A percentile compares a stretch with the other conserved stretches of the same genome.
These are phyloP conservation scores for Apophysomyces sp. DNA, from an alignment of 371 early-diverging fungal species.

Conservation along the genomic window DNA sequence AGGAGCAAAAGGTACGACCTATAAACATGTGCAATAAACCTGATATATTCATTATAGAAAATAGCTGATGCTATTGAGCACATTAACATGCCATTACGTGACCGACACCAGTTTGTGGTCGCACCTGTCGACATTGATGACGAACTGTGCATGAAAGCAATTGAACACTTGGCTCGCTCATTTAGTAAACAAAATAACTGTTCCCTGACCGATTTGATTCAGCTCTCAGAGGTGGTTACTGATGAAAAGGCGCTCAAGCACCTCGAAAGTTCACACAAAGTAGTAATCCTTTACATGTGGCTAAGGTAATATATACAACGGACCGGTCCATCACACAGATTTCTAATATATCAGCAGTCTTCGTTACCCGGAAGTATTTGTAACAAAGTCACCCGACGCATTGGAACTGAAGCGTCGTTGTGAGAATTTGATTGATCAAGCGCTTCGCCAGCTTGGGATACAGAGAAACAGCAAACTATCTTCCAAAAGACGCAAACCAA, in stretches of 20 bases:
- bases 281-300: slow-evolving; percentile 88
- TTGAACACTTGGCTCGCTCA: slow-evolving; percentile 36
- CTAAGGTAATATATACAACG: slow-evolving; percentile 51
- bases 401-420: slow-evolving; percentile 35
- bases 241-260: slow-evolving; percentile 34
- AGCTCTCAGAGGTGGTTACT: slow-evolving; percentile 38
- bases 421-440: slow-evolving; percentile 50
- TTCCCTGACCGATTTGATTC: slow-evolving; percentile 47
- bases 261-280: slow-evolving; percentile 73
- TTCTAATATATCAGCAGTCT: slow-evolving; percentile 23
- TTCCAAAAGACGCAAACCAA: neutral
- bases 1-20: slow-evolving; percentile 53
- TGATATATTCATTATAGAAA: slow-evolving; percentile 14
- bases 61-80: slow-evolving; percentile 69
- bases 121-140: slow-evolving; percentile 62
- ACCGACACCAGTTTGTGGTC: slow-evolving; percentile 65
- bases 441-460: slow-evolving; percentile 15
- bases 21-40: neutral
- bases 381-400: slow-evolving; percentile 29
- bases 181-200: slow-evolving; percentile 36
- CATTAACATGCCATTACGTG: slow-evolving; percentile 57
- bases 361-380: slow-evolving; percentile 46
- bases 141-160: slow-evolving; percentile 17
- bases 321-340: neutral
- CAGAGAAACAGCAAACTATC: neutral